Evolutionary conservation across 2,329 filamentous ascomycete species (phyloP).

Genomic region (Huntiella decipiens): DNA sequence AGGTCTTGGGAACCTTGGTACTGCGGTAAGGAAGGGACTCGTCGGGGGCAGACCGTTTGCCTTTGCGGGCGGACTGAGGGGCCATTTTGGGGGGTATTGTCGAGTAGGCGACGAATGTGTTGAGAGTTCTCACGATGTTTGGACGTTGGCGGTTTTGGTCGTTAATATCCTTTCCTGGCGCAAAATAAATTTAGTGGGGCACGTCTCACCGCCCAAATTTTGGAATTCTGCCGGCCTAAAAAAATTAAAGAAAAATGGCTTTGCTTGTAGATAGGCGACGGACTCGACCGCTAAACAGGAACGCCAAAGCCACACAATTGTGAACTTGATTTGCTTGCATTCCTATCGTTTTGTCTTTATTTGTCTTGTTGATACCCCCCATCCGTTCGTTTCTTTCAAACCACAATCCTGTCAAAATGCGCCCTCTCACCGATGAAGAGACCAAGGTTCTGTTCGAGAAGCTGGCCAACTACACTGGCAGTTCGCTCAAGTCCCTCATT

Average conservation of each 20-base stretch:
- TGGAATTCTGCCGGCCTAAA: conserved; percentile 14
- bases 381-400: background rate
- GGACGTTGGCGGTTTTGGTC: background rate
- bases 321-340: background rate
- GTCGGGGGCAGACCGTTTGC: conserved; percentile 7
- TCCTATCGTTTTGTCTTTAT: background rate
- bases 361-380: conserved; percentile 2
- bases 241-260: background rate
- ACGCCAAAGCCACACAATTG: too few relatives aligned
- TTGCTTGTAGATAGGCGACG: too few relatives aligned
- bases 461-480: conserved; percentile 82
- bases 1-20: conserved; percentile 35
- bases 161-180: background rate
- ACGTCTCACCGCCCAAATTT: conserved; percentile 16
- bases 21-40: background rate
- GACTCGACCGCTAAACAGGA: conserved; percentile 1
- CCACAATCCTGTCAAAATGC: conserved; percentile 34
- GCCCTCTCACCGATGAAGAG: conserved; percentile 61
- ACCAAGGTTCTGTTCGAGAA: conserved; percentile 75
- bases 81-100: conserved; percentile 2
- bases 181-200: conserved; percentile 11
- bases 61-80: conserved; percentile 6
- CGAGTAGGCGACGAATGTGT: background rate
- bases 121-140: background rate
- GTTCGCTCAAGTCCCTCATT: conserved; percentile 69